Base-by-base conservation (phyloP, 176 grass and related monocot species). In the Oryza meyeriana region DNA sequence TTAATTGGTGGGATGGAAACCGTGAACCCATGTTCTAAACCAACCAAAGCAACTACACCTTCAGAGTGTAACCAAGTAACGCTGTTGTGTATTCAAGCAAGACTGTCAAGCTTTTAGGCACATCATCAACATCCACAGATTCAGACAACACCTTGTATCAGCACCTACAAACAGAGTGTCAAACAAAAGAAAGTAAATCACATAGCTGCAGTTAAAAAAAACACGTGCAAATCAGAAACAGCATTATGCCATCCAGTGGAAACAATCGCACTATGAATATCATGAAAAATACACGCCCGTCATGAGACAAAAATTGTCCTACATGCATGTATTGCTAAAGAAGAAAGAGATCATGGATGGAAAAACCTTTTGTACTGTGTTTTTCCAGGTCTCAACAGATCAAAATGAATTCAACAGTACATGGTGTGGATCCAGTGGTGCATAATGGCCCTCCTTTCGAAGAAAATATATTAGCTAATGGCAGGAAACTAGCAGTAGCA, bases 1-100 rank as follows among this genome's bases (percentile, higher is more conserved):
- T 98, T 47, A 98, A 81, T 79, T 98, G 91, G 86, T 98, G 93
- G 13, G 92, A 94, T 83, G 95, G 90, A 87, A 93, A 92, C 81
- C 96, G 92, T 9, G 84, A 92, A 79, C 87, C 88, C 96, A 98
- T 98, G 59, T 64, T 88, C 48, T 67, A 20, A 90, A 69, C 74
- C 73, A 75, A 62, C 66, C 34, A 57, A 35, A 65, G 31, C 64
- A 89, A 81, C 66, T 66, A 78, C 36, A 69, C 29, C 77, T 69
- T 77, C 42, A 72, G 61, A 79, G 52, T 33, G 27, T 2, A 29
- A 61, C 50, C 10, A 61, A 71, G 10, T 59, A 30, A 59, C 8
- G 32, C 29, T 76, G 14, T 31, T 22, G 32, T 0, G 48, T 89
- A 72, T 72, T 62, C 55, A 89, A 68, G 78, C 80, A 71, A 85